phyloP scores from a whole-genome alignment of 331 rosid species.

The Pyracantha coccinea region DNA sequence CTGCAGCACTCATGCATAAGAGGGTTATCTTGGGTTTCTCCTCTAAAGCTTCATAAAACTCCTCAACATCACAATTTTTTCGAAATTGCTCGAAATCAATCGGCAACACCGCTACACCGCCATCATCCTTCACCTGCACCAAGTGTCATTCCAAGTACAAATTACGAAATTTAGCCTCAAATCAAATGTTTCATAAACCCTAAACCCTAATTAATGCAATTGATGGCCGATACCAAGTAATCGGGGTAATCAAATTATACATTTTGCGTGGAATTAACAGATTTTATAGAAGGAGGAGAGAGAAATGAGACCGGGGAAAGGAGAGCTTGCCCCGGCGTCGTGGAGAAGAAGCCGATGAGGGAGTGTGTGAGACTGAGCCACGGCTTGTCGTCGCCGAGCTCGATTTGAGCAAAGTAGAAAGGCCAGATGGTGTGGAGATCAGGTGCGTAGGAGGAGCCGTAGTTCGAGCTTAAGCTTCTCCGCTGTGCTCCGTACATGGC shows the following conservation, averaged over 20 bases:
- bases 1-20: constrained; percentile 63
- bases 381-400: constrained; percentile 48
- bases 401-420: constrained; percentile 55
- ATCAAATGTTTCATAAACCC: not conserved
- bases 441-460: constrained; percentile 14
- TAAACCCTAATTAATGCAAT: not conserved
- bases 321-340: constrained; percentile 34
- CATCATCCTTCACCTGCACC: constrained; percentile 39
- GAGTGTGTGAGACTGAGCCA: constrained; percentile 49
- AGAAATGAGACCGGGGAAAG: constrained; percentile 40
- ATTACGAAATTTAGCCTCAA: not conserved
- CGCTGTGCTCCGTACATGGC: constrained; percentile 25
- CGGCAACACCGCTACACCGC: constrained; percentile 41
- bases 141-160: not conserved
- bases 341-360: constrained; percentile 54
- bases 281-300: not conserved
- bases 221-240: not conserved
- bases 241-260: not conserved
- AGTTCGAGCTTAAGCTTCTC: constrained; percentile 11
- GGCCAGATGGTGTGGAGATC: constrained; percentile 21
- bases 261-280: not conserved
- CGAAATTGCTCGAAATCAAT: constrained; percentile 62
- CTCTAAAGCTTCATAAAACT: constrained; percentile 45
- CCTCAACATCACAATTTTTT: constrained; percentile 29
- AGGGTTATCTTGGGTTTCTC: constrained; percentile 71